Conservation (phyloP, 1,284 basidiomycete species). For the Apiotrichum domesticum region DNA sequence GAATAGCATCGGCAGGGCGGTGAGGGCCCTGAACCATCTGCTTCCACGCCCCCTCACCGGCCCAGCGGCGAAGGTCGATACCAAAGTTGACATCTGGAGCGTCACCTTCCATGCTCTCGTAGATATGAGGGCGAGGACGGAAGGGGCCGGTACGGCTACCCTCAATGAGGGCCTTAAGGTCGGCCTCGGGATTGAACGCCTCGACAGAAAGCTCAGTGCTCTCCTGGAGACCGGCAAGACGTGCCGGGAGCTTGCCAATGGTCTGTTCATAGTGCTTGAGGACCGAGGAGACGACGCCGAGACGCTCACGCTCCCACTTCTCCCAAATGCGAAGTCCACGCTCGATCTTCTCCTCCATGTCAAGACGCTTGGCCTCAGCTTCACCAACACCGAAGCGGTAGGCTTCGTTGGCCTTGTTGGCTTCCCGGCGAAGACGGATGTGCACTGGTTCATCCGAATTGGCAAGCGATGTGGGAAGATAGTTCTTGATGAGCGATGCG, state of each 20-base stretch:
- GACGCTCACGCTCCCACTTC: slow-evolving; percentile 74
- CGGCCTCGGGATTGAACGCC: slow-evolving; percentile 76
- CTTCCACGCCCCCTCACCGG: slow-evolving; percentile 57
- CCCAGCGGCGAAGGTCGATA: slow-evolving; percentile 79
- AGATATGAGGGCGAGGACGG: slow-evolving; percentile 70
- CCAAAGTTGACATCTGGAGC: slow-evolving; percentile 80
- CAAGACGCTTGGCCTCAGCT: slow-evolving; percentile 69
- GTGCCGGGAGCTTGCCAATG: slow-evolving; percentile 61
- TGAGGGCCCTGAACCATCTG: slow-evolving; percentile 30
- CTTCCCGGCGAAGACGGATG: slow-evolving; percentile 65
- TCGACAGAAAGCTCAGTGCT: slow-evolving; percentile 67
- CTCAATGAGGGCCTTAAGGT: slow-evolving; percentile 63
- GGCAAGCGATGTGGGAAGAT: slow-evolving; percentile 32
- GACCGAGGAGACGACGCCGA: slow-evolving; percentile 75
- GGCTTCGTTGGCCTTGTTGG: slow-evolving; percentile 65
- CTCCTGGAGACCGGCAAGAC: slow-evolving; percentile 59
- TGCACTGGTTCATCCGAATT: slow-evolving; percentile 57
- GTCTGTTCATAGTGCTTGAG: slow-evolving; percentile 77
- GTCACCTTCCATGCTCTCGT: slow-evolving; percentile 72
- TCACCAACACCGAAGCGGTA: slow-evolving; percentile 62
- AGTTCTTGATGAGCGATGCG: slow-evolving; percentile 27
- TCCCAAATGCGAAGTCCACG: slow-evolving; percentile 71
- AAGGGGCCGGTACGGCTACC: slow-evolving; percentile 84
- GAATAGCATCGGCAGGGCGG: slow-evolving; percentile 57
- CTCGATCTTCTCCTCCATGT: slow-evolving; percentile 76